Evolutionary conservation across 23 red algal genomes (phyloP).

Genomic region (Chondrus crispus): DNA sequence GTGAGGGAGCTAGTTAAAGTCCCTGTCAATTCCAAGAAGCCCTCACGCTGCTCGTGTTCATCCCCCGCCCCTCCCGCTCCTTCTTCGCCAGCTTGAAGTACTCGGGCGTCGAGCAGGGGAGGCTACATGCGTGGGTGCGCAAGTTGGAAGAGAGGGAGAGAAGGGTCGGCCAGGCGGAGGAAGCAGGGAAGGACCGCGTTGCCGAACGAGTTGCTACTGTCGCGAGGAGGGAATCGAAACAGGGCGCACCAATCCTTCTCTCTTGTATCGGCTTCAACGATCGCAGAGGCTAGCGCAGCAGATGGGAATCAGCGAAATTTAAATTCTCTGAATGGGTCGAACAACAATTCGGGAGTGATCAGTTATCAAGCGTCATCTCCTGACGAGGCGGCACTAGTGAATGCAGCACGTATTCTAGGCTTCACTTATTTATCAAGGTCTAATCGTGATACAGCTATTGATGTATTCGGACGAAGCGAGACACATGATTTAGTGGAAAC

Average conservation of each 20-base stretch:
- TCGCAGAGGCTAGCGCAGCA: not conserved
- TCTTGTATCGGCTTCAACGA: no score
- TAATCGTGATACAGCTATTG: conserved; percentile 41
- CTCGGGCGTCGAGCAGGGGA: no score
- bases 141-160: no score
- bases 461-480: conserved; percentile 57
- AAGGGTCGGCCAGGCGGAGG: no score
- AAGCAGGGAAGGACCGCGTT: no score
- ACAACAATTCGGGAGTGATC: not conserved
- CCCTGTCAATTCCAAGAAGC: no score
- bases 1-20: no score
- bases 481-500: conserved; percentile 65
- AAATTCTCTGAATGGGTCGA: conserved; percentile 23
- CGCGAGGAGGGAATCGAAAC: not conserved
- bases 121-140: no score
- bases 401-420: conserved; percentile 69
- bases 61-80: no score
- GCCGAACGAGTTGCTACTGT: no score
- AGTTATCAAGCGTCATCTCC: conserved; percentile 90
- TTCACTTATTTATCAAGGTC: conserved; percentile 69
- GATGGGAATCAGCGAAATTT: not conserved
- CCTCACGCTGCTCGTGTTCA: no score
- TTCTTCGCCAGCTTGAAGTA: no score
- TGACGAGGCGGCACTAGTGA: conserved; percentile 91
- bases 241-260: not conserved